A percentile compares a stretch with the other conserved stretches of the same genome.
Conservation (phyloP, 805 yeast genomes). For the Blastobotrys terrestris region DNA sequence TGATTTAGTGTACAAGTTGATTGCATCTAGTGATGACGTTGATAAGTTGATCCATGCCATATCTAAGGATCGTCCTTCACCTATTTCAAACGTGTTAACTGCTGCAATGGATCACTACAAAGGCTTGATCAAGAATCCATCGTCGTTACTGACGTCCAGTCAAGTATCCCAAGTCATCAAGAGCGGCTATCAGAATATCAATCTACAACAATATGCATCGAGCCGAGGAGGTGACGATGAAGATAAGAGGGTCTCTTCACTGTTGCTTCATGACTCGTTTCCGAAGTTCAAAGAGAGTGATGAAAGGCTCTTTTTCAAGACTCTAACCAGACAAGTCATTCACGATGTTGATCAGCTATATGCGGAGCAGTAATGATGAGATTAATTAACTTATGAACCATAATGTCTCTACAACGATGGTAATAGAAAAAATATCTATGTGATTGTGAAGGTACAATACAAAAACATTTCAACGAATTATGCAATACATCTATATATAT, state of each 20-base stretch:
- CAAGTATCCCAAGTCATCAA: constrained; percentile 26
- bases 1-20: constrained; percentile 28
- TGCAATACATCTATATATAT: not conserved
- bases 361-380: constrained; percentile 3
- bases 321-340: constrained; percentile 17
- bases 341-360: constrained; percentile 18
- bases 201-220: constrained; percentile 20
- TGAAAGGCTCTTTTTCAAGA: constrained; percentile 23
- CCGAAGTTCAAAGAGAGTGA: constrained; percentile 20
- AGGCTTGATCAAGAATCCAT: constrained; percentile 7
- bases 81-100: constrained; percentile 19
- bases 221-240: not conserved
- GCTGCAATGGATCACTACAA: constrained; percentile 20
- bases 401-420: no score
- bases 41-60: constrained; percentile 18
- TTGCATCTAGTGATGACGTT: constrained; percentile 25
- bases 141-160: constrained; percentile 19
- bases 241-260: constrained; percentile 4
- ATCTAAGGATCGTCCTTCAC: constrained; percentile 10
- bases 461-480: no score
- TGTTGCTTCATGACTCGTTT: constrained; percentile 13
- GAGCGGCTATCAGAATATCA: constrained; percentile 24
- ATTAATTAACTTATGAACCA: no score
- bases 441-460: not conserved
- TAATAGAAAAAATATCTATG: not conserved